These are phyloP conservation scores for Paecilomyces dactylethromorphus DNA, from an alignment of 2,329 filamentous ascomycete genomes.

Conservation along the genomic window DNA sequence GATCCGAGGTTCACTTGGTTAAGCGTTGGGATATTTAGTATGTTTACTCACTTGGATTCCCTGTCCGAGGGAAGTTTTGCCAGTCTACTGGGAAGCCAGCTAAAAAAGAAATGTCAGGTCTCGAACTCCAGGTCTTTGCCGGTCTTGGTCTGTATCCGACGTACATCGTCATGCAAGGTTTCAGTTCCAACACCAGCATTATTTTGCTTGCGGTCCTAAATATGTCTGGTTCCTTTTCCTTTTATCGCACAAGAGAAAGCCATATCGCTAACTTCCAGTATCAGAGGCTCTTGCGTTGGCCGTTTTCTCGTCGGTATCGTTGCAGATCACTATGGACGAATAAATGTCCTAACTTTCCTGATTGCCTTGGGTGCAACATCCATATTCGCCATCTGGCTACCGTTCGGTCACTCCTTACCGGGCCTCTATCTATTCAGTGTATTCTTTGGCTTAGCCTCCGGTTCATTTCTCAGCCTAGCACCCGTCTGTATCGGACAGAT, in stretches of 20 bases:
- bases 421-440: conserved; percentile 38
- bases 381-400: conserved; percentile 40
- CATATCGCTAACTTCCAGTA: background rate
- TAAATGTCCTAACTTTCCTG: conserved; percentile 39
- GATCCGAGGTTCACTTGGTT: conserved; percentile 40
- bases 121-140: conserved; percentile 32
- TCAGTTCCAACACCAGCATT: conserved; percentile 22
- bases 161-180: conserved; percentile 30
- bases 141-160: conserved; percentile 37
- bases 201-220: conserved; percentile 38
- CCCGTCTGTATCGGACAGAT: conserved; percentile 43
- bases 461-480: conserved; percentile 41
- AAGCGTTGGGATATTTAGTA: conserved; percentile 39
- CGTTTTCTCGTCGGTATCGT: conserved; percentile 39
- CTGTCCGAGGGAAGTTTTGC: background rate
- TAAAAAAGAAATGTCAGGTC: conserved; percentile 10
- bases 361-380: conserved; percentile 28
- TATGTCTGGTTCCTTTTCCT: conserved; percentile 14
- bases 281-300: conserved; percentile 35
- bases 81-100: background rate
- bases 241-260: background rate
- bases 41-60: conserved; percentile 7
- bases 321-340: conserved; percentile 40
- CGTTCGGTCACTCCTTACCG: conserved; percentile 33
- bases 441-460: conserved; percentile 43